Evolutionary conservation across 1,284 basidiomycete species (phyloP), one percentile per base, ranked within the genome.

Genomic region (Ganoderma resinaceum): DNA sequence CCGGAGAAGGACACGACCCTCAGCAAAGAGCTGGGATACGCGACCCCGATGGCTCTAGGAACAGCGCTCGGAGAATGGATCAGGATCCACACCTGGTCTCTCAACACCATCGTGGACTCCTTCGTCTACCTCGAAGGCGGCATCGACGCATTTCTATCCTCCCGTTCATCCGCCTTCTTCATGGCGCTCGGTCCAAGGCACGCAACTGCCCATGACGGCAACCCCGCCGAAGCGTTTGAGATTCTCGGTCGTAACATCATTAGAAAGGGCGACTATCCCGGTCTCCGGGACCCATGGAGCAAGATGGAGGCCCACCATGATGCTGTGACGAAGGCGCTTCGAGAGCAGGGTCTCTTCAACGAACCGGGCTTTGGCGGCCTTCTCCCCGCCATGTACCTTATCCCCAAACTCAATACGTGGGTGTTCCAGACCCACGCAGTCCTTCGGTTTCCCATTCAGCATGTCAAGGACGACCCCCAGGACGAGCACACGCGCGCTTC

Each of bases 1-100:
- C 52, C 16, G 14, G 23, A 26, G 5, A 31, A 53, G 4, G 23
- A 31, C 26, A 31, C 52, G 11, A 16, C 9, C 16, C 4, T 26
- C 52, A 29, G 52, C 52, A 53, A 31, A 53, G 52, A 53, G 52
- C 29, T 53, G 31, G 52, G 52, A 7, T 53, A 53, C 29, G 52
- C 12, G 26, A 53, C 52, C 16, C 52, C 52, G 9, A 53, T 53
- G 4, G 52, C 52, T 26, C 26, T 53, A 3, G 52, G 12, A 8
- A 53, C 12, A 14, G 29, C 52, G 16, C 52, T 53, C 26, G 26
- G 11, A 31, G 26, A 53, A 31, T 53, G 52, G 52, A 26, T 53
- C 29, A 53, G 52, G 14, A 53, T 53, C 26, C 52, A 53, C 52
- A 31, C 52, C 23, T 53, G 26, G 52, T 31, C 52, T 53, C 5